A percentile compares a stretch with the other conserved stretches of the same genome.
Conservation (phyloP, 2,329 filamentous ascomycete species). For the Graphium sp. region DNA sequence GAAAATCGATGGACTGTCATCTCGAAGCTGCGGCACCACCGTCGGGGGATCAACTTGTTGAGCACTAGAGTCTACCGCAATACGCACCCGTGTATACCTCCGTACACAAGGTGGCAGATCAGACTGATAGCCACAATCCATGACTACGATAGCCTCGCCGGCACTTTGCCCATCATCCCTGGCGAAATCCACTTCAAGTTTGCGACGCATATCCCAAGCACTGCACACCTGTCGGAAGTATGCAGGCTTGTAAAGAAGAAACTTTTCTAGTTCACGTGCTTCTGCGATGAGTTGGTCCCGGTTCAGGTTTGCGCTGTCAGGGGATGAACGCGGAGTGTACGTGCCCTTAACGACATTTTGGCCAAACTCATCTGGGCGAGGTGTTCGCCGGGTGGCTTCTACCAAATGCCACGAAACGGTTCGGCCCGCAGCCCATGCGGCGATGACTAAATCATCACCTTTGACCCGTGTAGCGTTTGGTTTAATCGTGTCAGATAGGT, state of each 20-base stretch:
- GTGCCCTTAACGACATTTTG: conserved; percentile 48
- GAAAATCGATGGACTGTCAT: background rate
- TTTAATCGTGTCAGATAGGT: conserved; percentile 55
- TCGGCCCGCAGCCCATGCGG: conserved; percentile 69
- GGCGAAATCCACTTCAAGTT: conserved; percentile 77
- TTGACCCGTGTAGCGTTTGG: conserved; percentile 29
- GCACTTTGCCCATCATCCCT: conserved; percentile 59
- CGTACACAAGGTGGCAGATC: conserved; percentile 24
- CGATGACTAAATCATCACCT: conserved; percentile 38
- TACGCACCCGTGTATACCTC: conserved; percentile 25
- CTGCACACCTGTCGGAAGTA: conserved; percentile 65
- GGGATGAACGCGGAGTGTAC: conserved; percentile 65
- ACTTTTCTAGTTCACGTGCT: conserved; percentile 67
- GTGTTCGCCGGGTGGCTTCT: conserved; percentile 58
- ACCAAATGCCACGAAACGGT: conserved; percentile 67
- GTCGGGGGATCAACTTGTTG: no score
- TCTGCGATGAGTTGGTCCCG: conserved; percentile 58
- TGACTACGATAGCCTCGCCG: conserved; percentile 61
- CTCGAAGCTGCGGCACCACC: no score
- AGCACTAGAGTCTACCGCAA: no score
- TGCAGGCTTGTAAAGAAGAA: conserved; percentile 52
- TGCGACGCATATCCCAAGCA: conserved; percentile 85
- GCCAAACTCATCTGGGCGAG: conserved; percentile 56
- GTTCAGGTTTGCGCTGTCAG: conserved; percentile 53
- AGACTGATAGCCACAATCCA: conserved; percentile 55